Conservation (phyloP, 2,329 filamentous ascomycete species). For the Bipolaris sorokiniana region DNA sequence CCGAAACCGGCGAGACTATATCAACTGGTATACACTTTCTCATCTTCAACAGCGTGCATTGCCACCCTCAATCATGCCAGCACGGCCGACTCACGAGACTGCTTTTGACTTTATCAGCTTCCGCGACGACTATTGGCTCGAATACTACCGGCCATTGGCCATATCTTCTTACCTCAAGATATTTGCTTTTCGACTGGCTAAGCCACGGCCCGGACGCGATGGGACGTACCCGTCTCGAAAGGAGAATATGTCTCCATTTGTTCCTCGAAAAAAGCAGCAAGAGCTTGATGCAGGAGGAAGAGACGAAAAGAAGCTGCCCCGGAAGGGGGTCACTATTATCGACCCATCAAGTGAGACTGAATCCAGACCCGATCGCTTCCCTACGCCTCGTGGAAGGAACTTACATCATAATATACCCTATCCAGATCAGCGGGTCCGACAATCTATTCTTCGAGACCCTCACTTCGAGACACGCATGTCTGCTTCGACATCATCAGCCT, state of each 20-base stretch:
- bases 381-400: slow-evolving; percentile 28
- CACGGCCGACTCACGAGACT: slow-evolving; percentile 34
- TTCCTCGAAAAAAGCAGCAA: slow-evolving; percentile 63
- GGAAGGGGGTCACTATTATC: slow-evolving; percentile 74
- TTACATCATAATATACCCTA: slow-evolving; percentile 32
- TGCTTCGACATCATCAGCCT: slow-evolving; percentile 25
- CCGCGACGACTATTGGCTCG: slow-evolving; percentile 95
- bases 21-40: slow-evolving; percentile 83
- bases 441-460: slow-evolving; percentile 52
- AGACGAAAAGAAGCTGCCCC: slow-evolving; percentile 64
- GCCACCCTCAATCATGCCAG: slow-evolving; percentile 57
- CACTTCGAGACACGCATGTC: slow-evolving; percentile 45
- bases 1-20: slow-evolving; percentile 72
- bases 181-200: slow-evolving; percentile 88
- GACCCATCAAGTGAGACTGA: slow-evolving; percentile 60
- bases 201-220: slow-evolving; percentile 77
- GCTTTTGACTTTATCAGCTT: slow-evolving; percentile 55
- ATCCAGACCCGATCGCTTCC: slow-evolving; percentile 27
- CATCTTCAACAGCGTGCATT: slow-evolving; percentile 69
- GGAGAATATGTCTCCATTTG: slow-evolving; percentile 88
- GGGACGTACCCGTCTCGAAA: slow-evolving; percentile 73
- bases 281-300: slow-evolving; percentile 61
- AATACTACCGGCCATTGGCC: slow-evolving; percentile 90
- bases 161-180: slow-evolving; percentile 91
- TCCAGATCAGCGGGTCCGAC: slow-evolving; percentile 47